phyloP scores from a whole-genome alignment of 768 basidiomycete species.

The Phylloporus sp. region DNA sequence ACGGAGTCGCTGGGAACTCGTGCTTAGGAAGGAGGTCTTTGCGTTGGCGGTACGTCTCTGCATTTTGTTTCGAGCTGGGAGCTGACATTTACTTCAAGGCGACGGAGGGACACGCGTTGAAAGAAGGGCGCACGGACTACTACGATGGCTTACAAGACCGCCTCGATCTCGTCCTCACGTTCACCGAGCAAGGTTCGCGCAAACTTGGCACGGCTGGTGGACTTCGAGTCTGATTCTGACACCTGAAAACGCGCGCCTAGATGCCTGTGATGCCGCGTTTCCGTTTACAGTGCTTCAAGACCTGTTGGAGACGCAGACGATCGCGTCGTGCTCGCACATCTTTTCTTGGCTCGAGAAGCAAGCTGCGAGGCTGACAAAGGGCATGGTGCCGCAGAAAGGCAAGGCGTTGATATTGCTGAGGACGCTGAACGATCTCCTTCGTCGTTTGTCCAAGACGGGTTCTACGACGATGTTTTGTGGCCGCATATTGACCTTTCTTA shows the following conservation, averaged over 20 bases:
- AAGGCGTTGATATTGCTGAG: constrained; percentile 83
- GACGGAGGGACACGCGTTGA: constrained; percentile 63
- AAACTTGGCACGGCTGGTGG: background rate
- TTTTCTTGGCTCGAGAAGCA: constrained; percentile 85
- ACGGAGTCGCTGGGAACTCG: constrained; percentile 71
- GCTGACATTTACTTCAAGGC: constrained; percentile 35
- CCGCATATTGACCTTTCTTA: constrained; percentile 82
- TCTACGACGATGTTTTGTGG: constrained; percentile 85
- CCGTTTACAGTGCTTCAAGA: constrained; percentile 75
- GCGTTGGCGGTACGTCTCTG: constrained; percentile 55
- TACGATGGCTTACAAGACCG: constrained; percentile 55
- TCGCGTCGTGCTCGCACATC: constrained; percentile 77
- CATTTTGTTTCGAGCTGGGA: background rate
- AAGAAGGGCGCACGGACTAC: constrained; percentile 48
- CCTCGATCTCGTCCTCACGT: constrained; percentile 69
- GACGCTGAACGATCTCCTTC: constrained; percentile 80
- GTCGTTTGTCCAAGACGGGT: constrained; percentile 82
- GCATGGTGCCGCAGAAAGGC: constrained; percentile 80
- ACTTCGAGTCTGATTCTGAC: constrained; percentile 1
- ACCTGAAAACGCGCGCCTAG: constrained; percentile 32
- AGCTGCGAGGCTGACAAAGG: constrained; percentile 62
- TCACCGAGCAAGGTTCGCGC: constrained; percentile 68
- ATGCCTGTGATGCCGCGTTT: constrained; percentile 72
- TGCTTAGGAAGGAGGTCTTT: constrained; percentile 68
- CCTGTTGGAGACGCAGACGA: constrained; percentile 80